Evolutionary conservation across 495 filamentous ascomycete species (phyloP), one percentile per base, ranked within the genome.

Genomic region (Talaromyces stipitatus): DNA sequence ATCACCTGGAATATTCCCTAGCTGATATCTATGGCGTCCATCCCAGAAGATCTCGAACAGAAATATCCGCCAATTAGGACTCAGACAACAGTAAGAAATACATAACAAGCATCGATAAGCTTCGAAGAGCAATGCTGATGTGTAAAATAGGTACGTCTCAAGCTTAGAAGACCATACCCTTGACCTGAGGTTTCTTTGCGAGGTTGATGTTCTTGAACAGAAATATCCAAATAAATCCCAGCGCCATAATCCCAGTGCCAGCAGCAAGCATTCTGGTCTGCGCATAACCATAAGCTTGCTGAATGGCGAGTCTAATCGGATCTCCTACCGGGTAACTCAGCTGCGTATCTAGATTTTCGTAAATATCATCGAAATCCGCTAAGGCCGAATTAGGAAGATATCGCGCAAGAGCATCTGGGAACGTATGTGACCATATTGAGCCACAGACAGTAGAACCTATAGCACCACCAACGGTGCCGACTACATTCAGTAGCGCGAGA

Each of bases 361-460:
- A 86, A 56, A 88, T 85, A 18, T 14, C 47, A 0, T 65, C 46
- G 2, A 73, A 56, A 36, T 81, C 65, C 3, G 33, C 56, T 52
- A 67, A 63, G 3, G 29, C 63, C 11, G 55, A 69, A 38, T 61
- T 67, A 0, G 87, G 87, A 0, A 90, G 73, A 51, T 80, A 72
- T 33, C 72, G 54, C 23, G 62, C 59, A 10, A 90, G 70, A n/a
- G 74, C 69, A 0, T 51, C 29, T 24, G 82, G 81, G 61, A 89
- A 78, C 30, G 77, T 69, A 58, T 75, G 72, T 11, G 76, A 82
- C 82, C 85, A 89, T 60, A 90, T 82, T 24, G 83, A 84, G 0
- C 72, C 76, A 3, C 82, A 72, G 10, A 90, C 68, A 5, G 82
- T 74, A 9, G 64, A 59, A 3, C 87, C 87, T 58, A 89, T 78